Evolutionary conservation across 257 asterid species (phyloP).

Genomic region (Solanum virginianum): DNA sequence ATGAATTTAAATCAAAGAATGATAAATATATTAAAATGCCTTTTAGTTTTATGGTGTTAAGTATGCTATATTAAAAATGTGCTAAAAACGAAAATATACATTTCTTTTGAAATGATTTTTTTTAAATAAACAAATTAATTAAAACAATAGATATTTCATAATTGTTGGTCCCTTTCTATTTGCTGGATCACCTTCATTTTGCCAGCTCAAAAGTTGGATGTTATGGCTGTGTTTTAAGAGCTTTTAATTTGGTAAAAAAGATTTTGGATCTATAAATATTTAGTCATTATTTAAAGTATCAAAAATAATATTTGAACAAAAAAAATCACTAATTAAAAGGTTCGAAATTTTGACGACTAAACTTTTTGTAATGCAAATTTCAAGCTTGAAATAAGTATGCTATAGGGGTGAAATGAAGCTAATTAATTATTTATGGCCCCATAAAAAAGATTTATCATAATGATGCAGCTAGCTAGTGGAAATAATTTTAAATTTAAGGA

Average conservation of each 20-base stretch:
- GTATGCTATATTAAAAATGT: too few species aligned
- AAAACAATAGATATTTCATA: not conserved
- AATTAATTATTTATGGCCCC: not conserved
- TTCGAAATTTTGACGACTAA: not conserved
- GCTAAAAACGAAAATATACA: not conserved
- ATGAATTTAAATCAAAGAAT: too few species aligned
- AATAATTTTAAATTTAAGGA: not conserved
- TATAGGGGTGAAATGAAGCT: too few species aligned
- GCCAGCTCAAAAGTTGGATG: not conserved
- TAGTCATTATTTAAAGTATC: not conserved
- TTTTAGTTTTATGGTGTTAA: too few species aligned
- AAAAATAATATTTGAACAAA: not conserved
- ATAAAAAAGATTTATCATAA: not conserved
- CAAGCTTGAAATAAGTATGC: not conserved
- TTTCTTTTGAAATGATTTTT: not conserved
- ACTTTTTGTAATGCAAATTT: not conserved
- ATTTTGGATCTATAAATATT: not conserved
- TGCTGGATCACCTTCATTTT: not conserved
- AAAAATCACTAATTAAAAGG: not conserved
- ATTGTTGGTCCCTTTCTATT: not conserved
- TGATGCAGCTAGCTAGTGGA: not conserved
- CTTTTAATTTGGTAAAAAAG: not conserved
- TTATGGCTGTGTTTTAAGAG: not conserved
- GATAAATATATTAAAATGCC: too few species aligned
- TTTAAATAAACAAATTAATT: not conserved